phyloP scores from a whole-genome alignment of 202 grass and related monocot species.

The Panicum hallii region DNA sequence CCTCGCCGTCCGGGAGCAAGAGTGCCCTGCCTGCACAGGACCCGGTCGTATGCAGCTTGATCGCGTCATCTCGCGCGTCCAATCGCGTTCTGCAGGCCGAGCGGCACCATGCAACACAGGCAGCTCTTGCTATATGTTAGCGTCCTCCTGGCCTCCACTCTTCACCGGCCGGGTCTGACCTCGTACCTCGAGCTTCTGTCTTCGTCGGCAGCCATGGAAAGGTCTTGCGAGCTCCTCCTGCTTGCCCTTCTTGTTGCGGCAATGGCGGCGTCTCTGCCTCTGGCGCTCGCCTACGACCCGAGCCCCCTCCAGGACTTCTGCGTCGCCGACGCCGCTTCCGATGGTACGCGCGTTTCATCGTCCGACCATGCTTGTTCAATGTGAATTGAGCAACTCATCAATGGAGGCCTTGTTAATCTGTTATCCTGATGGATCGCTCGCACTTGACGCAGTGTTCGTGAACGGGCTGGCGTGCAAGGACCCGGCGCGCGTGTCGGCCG shows the following conservation, averaged over 20 bases:
- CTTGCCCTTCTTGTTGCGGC: constrained; percentile 40
- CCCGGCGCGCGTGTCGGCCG: constrained; percentile 12
- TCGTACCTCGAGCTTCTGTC: no score
- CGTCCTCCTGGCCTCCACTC: no score
- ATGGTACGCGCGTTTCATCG: background rate
- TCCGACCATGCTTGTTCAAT: no score
- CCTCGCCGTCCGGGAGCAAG: background rate
- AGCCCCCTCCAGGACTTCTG: constrained; percentile 67
- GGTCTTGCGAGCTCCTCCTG: background rate
- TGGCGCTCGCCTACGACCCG: constrained; percentile 49
- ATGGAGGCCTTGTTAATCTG: background rate
- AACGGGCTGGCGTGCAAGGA: constrained; percentile 61
- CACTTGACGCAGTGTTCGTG: constrained; percentile 38
- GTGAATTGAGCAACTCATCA: no score
- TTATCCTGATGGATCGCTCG: no score
- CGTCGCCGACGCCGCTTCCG: constrained; percentile 14
- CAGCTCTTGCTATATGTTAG: no score
- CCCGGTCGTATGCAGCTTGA: background rate
- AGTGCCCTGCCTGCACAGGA: background rate
- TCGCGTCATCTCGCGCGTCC: background rate
- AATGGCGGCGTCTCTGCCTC: background rate
- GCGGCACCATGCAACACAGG: background rate
- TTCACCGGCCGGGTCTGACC: no score
- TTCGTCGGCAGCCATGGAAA: background rate
- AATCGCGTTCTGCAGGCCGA: background rate